Evolutionary conservation across 2,329 filamentous ascomycete genomes (phyloP).

Genomic region (Nakataea oryzae): DNA sequence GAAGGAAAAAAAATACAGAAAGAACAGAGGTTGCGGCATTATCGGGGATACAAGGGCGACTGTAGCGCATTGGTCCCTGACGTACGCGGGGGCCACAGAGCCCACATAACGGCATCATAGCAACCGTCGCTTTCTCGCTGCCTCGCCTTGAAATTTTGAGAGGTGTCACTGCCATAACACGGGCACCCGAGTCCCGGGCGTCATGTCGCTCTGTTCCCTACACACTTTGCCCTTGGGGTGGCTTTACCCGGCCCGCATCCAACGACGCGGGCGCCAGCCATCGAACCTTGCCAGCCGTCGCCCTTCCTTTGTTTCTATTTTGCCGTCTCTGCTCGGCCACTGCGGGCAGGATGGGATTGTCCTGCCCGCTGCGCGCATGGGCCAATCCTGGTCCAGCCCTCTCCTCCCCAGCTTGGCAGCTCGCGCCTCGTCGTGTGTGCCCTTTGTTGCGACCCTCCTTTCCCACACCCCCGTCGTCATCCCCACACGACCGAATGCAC

Average conservation of each 20-base stretch:
- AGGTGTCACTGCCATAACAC: background rate
- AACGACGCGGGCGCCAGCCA: too few species aligned
- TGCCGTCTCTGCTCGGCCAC: too few species aligned
- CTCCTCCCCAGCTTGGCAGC: background rate
- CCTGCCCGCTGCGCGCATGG: background rate
- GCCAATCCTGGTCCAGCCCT: background rate
- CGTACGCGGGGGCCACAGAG: background rate
- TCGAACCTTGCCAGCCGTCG: background rate
- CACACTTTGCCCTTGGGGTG: background rate
- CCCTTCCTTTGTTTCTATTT: too few species aligned
- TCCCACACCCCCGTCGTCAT: background rate
- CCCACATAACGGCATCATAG: background rate
- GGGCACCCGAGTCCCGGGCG: background rate
- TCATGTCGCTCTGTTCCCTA: background rate
- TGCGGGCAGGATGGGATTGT: background rate
- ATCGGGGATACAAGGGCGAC: background rate
- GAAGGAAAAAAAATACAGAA: background rate
- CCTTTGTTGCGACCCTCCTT: background rate
- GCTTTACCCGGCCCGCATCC: background rate
- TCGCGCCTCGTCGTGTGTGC: background rate
- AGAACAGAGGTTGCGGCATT: background rate
- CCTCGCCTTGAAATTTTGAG: background rate
- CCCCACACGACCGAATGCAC: background rate
- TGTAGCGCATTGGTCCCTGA: background rate
- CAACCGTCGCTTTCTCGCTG: background rate